Evolutionary conservation across 164 flowering plant genomes (phyloP), one percentile per base, ranked within the genome.

Genomic region (Echeveria elegans): DNA sequence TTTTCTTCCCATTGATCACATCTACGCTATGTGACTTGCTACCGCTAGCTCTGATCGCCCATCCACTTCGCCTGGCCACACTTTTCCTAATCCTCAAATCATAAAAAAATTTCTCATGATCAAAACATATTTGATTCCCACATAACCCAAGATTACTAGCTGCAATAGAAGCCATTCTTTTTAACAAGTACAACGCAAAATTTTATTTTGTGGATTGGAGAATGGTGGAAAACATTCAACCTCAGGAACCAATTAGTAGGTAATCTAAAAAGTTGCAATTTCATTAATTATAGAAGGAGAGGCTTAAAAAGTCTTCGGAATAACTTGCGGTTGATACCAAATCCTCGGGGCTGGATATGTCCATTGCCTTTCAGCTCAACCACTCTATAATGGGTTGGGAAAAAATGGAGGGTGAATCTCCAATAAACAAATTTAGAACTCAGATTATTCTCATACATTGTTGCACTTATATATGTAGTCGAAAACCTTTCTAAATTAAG

Each of bases 1-100:
- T 77, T 69, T 75, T 84, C 63, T 68, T 84, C 28, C 91, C 88
- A 67, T 82, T 81, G 45, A 86, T 61, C 66, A 71, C 70, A 19
- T 79, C 79, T 30, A 74, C 71, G 5, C 70, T 66, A 58, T 24
- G 66, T 12, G 62, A 67, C 31, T 52, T 68, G 10, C 59, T 37
- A 30, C 70, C 64, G 10, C 56, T 29, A 0, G 82, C 80, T 30
- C 52, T 73, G 70, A 76, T 63, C 52, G 40, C 29, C 40, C 12
- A 11, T 56, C 61, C 61, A 28, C 32, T 56, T 32, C 31, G 26
- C 61, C 32, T 14, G 6, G 5, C 19, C 19, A 4, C 61, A 4
- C 0, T 2, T 11, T 28, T 56, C 61, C 18, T 56, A 15, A 28
- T 28, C 32, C 18, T 29, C 26, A 56, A 26, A 12, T 56, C 32